Percentiles rank a stretch among this genome's conserved stretches.
phyloP scores from a whole-genome alignment of 2,329 filamentous ascomycete species.

The Sphaceloma murrayae region DNA sequence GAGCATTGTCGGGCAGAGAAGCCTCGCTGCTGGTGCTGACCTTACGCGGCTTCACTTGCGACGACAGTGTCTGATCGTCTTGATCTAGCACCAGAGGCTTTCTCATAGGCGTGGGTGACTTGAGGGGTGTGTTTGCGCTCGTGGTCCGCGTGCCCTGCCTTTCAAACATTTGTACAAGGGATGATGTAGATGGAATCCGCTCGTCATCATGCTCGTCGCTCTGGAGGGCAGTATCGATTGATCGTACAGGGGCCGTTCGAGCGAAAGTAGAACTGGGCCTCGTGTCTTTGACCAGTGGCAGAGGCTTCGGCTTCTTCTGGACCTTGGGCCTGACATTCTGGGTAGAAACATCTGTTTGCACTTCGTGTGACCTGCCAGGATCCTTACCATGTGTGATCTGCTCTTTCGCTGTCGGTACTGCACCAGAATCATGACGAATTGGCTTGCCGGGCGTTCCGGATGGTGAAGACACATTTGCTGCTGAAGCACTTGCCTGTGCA shows the following conservation, averaged over 20 bases:
- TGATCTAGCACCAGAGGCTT: slow-evolving; percentile 18
- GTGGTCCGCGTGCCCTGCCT: slow-evolving; percentile 29
- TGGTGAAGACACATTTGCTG: not conserved
- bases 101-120: slow-evolving; percentile 34
- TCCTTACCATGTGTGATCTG: too few species aligned
- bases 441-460: not conserved
- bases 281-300: not conserved
- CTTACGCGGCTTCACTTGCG: not conserved
- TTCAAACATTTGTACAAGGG: slow-evolving; percentile 62
- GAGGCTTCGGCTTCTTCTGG: slow-evolving; percentile 11
- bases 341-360: too few species aligned
- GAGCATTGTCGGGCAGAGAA: not conserved
- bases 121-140: slow-evolving; percentile 27
- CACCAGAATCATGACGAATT: slow-evolving; percentile 14
- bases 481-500: not conserved
- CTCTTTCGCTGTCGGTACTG: not conserved
- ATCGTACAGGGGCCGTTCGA: not conserved
- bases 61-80: slow-evolving; percentile 13
- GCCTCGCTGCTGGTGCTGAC: not conserved
- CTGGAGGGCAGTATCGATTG: slow-evolving; percentile 4
- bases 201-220: slow-evolving; percentile 41
- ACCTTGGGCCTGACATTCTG: not conserved
- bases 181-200: slow-evolving; percentile 52
- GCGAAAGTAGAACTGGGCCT: not conserved
- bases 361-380: too few species aligned